Conservation (phyloP, 2,329 filamentous ascomycete genomes). For the Tolypocladium endophyticum region DNA sequence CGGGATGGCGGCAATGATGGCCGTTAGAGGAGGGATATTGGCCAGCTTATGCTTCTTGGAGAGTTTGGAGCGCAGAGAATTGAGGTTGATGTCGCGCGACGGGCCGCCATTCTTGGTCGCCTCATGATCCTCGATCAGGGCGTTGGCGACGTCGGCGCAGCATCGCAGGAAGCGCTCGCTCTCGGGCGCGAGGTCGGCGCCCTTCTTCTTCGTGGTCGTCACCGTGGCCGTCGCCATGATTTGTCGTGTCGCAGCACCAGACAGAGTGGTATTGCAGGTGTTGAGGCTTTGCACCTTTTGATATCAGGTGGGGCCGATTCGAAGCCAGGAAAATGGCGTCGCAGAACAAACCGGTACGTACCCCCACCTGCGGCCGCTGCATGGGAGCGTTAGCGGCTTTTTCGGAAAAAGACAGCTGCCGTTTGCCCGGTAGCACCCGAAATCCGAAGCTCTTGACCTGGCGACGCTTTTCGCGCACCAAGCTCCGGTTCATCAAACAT, state of each 20-base stretch:
- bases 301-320: neutral
- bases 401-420: slow-evolving; percentile 14
- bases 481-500: slow-evolving; percentile 8
- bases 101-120: slow-evolving; percentile 63
- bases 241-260: neutral
- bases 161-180: slow-evolving; percentile 90
- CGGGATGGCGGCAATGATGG: slow-evolving; percentile 96
- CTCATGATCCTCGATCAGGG: slow-evolving; percentile 90
- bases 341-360: neutral
- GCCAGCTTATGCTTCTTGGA: slow-evolving; percentile 87
- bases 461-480: slow-evolving; percentile 7
- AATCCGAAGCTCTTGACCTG: slow-evolving; percentile 3
- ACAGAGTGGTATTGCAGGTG: neutral
- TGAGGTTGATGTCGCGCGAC: slow-evolving; percentile 85
- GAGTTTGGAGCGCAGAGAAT: slow-evolving; percentile 74
- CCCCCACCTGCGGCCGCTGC: neutral
- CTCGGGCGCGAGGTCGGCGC: slow-evolving; percentile 71
- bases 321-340: neutral
- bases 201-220: slow-evolving; percentile 61
- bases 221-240: slow-evolving; percentile 40
- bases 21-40: slow-evolving; percentile 82
- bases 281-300: neutral
- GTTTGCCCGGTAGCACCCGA: slow-evolving; percentile 12
- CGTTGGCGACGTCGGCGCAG: slow-evolving; percentile 90
- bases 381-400: neutral